These are phyloP conservation scores for Alloascoidea hylecoeti DNA, from an alignment of 805 yeast species.

Conservation along the genomic window DNA sequence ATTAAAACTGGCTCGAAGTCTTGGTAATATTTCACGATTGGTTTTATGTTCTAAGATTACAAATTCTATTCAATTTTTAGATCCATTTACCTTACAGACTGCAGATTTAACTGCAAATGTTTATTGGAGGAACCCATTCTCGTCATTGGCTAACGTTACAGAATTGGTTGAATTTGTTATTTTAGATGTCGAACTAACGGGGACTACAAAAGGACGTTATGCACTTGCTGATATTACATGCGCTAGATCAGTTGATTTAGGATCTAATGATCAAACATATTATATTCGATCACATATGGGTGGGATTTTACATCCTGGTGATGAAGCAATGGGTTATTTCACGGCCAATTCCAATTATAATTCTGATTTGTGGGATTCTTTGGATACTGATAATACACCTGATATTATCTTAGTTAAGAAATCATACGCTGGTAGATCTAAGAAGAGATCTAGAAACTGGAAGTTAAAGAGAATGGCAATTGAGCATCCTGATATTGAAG, in stretches of 20 bases:
- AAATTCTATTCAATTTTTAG: constrained; percentile 75
- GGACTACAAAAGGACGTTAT: constrained; percentile 58
- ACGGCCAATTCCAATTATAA: constrained; percentile 78
- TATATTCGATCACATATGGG: constrained; percentile 89
- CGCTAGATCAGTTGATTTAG: constrained; percentile 82
- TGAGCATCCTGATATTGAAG: constrained; percentile 83
- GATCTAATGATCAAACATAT: constrained; percentile 69
- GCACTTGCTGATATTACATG: constrained; percentile 85
- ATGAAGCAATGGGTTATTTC: constrained; percentile 85
- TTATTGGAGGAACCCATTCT: constrained; percentile 78
- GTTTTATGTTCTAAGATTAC: constrained; percentile 78
- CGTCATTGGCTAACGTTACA: constrained; percentile 47
- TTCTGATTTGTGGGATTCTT: constrained; percentile 67
- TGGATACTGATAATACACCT: constrained; percentile 51
- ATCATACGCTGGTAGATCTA: constrained; percentile 65
- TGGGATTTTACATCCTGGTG: constrained; percentile 92
- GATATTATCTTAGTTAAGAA: constrained; percentile 87
- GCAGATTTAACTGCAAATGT: constrained; percentile 59
- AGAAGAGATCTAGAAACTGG: constrained; percentile 76
- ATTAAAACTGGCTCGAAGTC: constrained; percentile 63
- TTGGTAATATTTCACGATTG: constrained; percentile 73
- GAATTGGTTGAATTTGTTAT: constrained; percentile 80
- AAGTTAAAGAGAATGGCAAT: constrained; percentile 94
- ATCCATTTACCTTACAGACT: constrained; percentile 66
- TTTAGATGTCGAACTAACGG: constrained; percentile 88